Evolutionary conservation across 257 asterid species (phyloP), one percentile per base, ranked within the genome.

Genomic region (Ligustrum vulgare): DNA sequence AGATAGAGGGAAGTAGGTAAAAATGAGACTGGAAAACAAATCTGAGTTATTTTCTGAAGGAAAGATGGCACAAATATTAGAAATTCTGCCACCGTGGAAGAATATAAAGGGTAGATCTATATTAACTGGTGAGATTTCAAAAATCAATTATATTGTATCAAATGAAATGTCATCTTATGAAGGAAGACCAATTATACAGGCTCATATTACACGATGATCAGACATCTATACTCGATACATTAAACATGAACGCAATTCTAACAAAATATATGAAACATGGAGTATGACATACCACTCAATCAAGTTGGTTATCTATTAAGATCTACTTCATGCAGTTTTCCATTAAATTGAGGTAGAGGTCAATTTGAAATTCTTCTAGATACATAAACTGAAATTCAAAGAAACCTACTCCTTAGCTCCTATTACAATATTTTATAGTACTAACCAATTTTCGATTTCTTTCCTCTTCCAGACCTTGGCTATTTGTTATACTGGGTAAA

Each of bases 251-350:
- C 66, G 35, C 43, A 69, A 51, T 25, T 70, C 39, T 28, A 75
- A 43, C 60, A 22, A 66, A 68, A 69, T 37, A 47, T 62, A 8
- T 6, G 67, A 60, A 39, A 62, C 22, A 47, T 23, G 65, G 64
- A 64, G 72, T 73, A 75, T 65, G 81, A 78, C 90, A 35, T 90
- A 92, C 99, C 97, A 94, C 80, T 96, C 98, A 76, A 84, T 85
- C 86, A 94, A 82, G 77, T 89, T n/a, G n/a, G n/a, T n/a, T n/a
- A n/a, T n/a, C n/a, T n/a, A n/a, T n/a, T n/a, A n/a, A n/a, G n/a
- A n/a, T n/a, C n/a, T n/a, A n/a, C n/a, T n/a, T n/a, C n/a, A n/a
- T n/a, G n/a, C n/a, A n/a, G n/a, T n/a, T n/a, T n/a, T n/a, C n/a
- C n/a, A n/a, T n/a, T n/a, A n/a, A n/a, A n/a, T n/a, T n/a, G n/a